Conservation (phyloP, 2,329 filamentous ascomycete genomes). For the Paecilomyces dactylethromorphus region DNA sequence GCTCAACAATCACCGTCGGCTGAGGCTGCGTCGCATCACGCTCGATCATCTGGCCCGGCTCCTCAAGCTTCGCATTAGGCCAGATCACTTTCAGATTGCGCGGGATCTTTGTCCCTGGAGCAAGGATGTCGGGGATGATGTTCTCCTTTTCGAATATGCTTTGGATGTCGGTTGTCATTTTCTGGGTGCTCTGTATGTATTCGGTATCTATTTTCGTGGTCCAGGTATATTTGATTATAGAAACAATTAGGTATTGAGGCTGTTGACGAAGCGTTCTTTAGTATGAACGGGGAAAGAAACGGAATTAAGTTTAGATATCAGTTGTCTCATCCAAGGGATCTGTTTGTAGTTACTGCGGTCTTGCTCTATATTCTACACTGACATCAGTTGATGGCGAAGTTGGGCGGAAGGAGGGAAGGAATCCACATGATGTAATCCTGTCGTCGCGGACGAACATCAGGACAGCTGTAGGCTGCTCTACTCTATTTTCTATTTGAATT, state of each 20-base stretch:
- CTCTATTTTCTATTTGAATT: neutral
- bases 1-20: conserved; percentile 6
- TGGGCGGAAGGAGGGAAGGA: neutral
- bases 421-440: neutral
- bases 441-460: neutral
- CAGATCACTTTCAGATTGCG: conserved; percentile 6
- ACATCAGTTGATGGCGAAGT: neutral
- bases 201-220: too few species aligned
- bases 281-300: neutral
- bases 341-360: neutral
- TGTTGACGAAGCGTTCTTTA: too few species aligned
- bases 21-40: conserved; percentile 3
- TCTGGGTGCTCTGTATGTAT: neutral
- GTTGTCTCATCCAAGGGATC: neutral
- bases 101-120: conserved; percentile 1
- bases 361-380: neutral
- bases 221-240: too few species aligned
- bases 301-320: neutral
- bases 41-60: conserved; percentile 6
- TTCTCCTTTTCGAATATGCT: conserved; percentile 2
- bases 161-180: neutral
- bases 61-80: neutral
- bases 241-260: too few species aligned
- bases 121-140: conserved; percentile 6
- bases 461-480: neutral